Evolutionary conservation across 768 basidiomycete genomes (phyloP), one percentile per base, ranked within the genome.

Genomic region (Xerocomus spinulosus): DNA sequence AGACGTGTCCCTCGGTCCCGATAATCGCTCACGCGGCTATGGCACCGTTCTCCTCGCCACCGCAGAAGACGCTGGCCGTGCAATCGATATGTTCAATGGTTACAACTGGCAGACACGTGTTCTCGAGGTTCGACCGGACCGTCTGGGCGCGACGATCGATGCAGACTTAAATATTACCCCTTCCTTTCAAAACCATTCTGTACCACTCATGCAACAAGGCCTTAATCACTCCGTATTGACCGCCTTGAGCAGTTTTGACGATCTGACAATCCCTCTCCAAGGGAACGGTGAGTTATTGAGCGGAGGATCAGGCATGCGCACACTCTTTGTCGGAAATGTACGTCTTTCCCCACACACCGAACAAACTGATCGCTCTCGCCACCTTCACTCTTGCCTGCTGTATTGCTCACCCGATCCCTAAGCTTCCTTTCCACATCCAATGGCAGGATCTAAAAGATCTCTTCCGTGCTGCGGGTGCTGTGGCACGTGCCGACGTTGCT

Each of bases 381-480:
- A 1, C 33, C 30, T 45, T 33, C 44, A 30, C 32, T 46, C 33
- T 24, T 43, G 29, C 48, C 26, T 42, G 32, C 47, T 24, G 44
- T 45, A 48, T 55, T 51, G 41, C 57, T 60, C 47, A 57, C 48
- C 30, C 38, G 13, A 42, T 55, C 38, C 50, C n/a, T 50, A 92
- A 61, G 90, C 79, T 94, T 14, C 92, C 92, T 0, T 93, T 92
- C 68, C 92, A 93, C 58, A 87, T 85, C 56, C 92, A 93, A 70
- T 99, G 95, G 95, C 95, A 97, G 68, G 95, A 98, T 62, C 77
- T 99, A 36, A 97, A 98, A 68, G 94, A 97, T 68, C 76, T 97
- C 5, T 95, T 97, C 63, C 81, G 94, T 23, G 83, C 88, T 53
- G 92, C 90, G 2, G 94, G 95, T 15, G 83, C 87, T 17, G 87